Evolutionary conservation across 306 rosid species (phyloP).

Genomic region (Cucurbita maxima): DNA sequence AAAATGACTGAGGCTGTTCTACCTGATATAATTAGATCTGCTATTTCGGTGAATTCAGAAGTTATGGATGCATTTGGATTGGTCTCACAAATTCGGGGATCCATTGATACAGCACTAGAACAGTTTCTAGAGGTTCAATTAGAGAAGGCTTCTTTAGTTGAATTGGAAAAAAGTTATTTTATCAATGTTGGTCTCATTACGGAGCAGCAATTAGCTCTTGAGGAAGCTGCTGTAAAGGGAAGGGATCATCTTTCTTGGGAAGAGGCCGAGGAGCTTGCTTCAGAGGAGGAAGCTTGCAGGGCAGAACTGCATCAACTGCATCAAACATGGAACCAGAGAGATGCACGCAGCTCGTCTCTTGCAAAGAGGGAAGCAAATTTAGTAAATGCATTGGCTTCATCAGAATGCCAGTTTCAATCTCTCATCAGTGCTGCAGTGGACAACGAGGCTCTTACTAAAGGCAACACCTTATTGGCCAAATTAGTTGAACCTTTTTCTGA

Average conservation of each 20-base stretch:
- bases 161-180: conserved; percentile 78
- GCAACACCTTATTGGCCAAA: conserved; percentile 41
- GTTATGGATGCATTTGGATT: conserved; percentile 88
- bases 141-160: conserved; percentile 64
- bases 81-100: conserved; percentile 78
- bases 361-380: conserved; percentile 74
- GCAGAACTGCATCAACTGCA: conserved; percentile 81
- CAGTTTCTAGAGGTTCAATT: conserved; percentile 71
- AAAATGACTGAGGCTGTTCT: conserved; percentile 78
- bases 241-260: conserved; percentile 98
- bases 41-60: conserved; percentile 68
- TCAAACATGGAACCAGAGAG: conserved; percentile 88
- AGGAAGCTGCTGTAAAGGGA: conserved; percentile 80
- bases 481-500: conserved; percentile 64
- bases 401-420: conserved; percentile 55
- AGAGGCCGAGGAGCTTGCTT: conserved; percentile 95
- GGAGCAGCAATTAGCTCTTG: conserved; percentile 84
- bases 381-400: conserved; percentile 50
- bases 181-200: conserved; percentile 73
- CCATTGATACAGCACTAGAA: conserved; percentile 68
- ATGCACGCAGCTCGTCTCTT: conserved; percentile 49
- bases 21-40: conserved; percentile 60
- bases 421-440: conserved; percentile 42
- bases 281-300: conserved; percentile 94
- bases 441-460: conserved; percentile 37